phyloP scores from a whole-genome alignment of 345 rosid species.

The Clausena lansium region DNA sequence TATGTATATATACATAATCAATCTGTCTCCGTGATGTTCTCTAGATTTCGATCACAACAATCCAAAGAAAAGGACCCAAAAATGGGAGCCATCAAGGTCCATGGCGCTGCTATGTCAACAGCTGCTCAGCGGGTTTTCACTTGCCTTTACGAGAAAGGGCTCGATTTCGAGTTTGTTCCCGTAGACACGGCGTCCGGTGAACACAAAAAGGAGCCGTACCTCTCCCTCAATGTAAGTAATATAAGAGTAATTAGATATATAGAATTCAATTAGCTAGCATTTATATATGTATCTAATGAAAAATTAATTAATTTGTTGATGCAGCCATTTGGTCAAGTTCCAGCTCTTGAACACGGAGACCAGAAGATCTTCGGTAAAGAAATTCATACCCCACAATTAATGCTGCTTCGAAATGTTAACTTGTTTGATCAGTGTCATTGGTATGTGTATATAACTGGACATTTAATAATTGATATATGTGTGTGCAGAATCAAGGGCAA shows the following conservation, averaged over 20 bases:
- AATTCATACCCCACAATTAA: not conserved
- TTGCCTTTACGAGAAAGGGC: conserved; percentile 28
- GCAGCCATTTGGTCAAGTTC: conserved; percentile 86
- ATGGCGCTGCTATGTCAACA: conserved; percentile 12
- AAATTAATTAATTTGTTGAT: not conserved
- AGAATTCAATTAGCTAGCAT: too few species aligned
- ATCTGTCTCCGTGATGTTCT: too few species aligned
- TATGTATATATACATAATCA: too few species aligned
- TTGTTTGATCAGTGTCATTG: too few species aligned
- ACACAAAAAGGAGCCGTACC: conserved; percentile 27
- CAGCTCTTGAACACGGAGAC: conserved; percentile 68
- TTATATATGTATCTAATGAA: too few species aligned
- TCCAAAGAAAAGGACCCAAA: not conserved
- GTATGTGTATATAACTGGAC: not conserved
- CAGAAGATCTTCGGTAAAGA: conserved; percentile 62
- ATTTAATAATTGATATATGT: not conserved
- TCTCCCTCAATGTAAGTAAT: conserved; percentile 28
- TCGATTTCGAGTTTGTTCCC: conserved; percentile 26
- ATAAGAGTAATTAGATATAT: too few species aligned
- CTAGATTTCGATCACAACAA: too few species aligned
- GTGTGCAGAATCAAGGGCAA: conserved; percentile 76
- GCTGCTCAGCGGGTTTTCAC: conserved; percentile 18
- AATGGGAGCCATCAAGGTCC: conserved; percentile 21
- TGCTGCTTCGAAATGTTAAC: too few species aligned
- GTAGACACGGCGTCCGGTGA: conserved; percentile 25